Percentiles rank a stretch among this genome's conserved stretches.
These are phyloP conservation scores for Thraustotheca clavata DNA, from an alignment of 352 stramenopile species.

Conservation along the genomic window DNA sequence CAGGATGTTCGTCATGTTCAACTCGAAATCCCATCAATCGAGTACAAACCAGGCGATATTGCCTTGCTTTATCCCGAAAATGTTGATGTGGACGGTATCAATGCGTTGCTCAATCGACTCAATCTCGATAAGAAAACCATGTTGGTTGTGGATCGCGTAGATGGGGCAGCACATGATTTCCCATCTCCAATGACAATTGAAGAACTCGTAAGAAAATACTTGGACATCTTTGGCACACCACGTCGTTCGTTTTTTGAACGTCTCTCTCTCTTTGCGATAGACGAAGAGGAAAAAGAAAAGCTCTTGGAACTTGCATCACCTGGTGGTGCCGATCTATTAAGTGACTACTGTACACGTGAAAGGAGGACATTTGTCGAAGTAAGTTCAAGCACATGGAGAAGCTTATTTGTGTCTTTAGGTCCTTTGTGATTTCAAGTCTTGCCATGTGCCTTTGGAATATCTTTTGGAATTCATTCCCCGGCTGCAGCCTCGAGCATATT, in stretches of 20 bases:
- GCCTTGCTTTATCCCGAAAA: conserved; percentile 76
- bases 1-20: conserved; percentile 78
- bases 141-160: conserved; percentile 40
- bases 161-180: conserved; percentile 37
- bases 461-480: conserved; percentile 78
- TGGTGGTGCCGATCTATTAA: conserved; percentile 86
- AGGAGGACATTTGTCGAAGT: conserved; percentile 87
- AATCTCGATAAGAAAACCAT: conserved; percentile 30
- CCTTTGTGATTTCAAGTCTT: conserved; percentile 79
- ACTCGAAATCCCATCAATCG: conserved; percentile 38
- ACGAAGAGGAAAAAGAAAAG: conserved; percentile 89
- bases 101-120: conserved; percentile 46
- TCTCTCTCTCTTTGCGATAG: conserved; percentile 67
- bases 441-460: conserved; percentile 49
- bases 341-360: conserved; percentile 90
- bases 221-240: conserved; percentile 83
- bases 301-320: conserved; percentile 82
- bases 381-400: neutral
- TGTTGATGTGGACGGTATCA: conserved; percentile 34
- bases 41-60: conserved; percentile 63
- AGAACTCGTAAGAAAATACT: conserved; percentile 73
- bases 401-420: conserved; percentile 23
- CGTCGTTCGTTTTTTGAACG: conserved; percentile 82
- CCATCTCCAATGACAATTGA: conserved; percentile 42
- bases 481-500: conserved; percentile 85